These are phyloP conservation scores for Lachnellula occidentalis DNA, from an alignment of 2,329 filamentous ascomycete genomes.

Conservation along the genomic window DNA sequence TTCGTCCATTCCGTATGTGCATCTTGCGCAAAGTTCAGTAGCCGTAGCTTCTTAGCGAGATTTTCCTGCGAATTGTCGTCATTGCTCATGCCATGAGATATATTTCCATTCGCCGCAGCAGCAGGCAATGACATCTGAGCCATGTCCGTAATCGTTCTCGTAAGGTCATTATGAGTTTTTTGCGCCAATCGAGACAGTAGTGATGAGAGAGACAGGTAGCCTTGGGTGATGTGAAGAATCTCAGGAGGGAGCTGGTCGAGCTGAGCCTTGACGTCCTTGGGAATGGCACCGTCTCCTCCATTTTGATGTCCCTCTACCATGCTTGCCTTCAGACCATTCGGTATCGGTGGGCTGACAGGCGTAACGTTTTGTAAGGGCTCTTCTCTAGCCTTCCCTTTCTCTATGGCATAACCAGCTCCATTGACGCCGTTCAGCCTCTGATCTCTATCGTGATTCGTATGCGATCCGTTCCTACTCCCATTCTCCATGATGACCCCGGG, in stretches of 20 bases:
- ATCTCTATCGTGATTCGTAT: slow-evolving; percentile 52
- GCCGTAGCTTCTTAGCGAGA: slow-evolving; percentile 65
- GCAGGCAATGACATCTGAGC: slow-evolving; percentile 59
- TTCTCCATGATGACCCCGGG: slow-evolving; percentile 53
- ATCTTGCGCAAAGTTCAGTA: slow-evolving; percentile 74
- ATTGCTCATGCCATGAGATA: slow-evolving; percentile 33
- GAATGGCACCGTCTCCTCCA: slow-evolving; percentile 14
- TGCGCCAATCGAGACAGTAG: slow-evolving; percentile 77
- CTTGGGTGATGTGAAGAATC: slow-evolving; percentile 66
- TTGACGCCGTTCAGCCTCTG: slow-evolving; percentile 40
- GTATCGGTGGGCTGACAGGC: slow-evolving; percentile 24
- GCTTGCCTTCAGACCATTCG: slow-evolving; percentile 27
- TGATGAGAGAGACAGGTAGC: slow-evolving; percentile 69
- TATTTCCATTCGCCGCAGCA: slow-evolving; percentile 47
- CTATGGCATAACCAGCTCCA: slow-evolving; percentile 33
- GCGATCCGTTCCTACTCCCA: slow-evolving; percentile 47
- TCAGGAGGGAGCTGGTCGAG: slow-evolving; percentile 57
- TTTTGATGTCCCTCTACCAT: slow-evolving; percentile 17
- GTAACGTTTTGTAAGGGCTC: slow-evolving; percentile 27
- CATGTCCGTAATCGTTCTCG: slow-evolving; percentile 64
- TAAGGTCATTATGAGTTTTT: slow-evolving; percentile 72
- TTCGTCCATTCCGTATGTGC: slow-evolving; percentile 89
- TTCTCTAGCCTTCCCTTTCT: slow-evolving; percentile 24
- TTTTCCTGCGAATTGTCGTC: slow-evolving; percentile 61
- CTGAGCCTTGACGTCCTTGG: slow-evolving; percentile 31